Base-by-base conservation (phyloP, 805 yeast genomes). In the Yueomyces sp. region DNA sequence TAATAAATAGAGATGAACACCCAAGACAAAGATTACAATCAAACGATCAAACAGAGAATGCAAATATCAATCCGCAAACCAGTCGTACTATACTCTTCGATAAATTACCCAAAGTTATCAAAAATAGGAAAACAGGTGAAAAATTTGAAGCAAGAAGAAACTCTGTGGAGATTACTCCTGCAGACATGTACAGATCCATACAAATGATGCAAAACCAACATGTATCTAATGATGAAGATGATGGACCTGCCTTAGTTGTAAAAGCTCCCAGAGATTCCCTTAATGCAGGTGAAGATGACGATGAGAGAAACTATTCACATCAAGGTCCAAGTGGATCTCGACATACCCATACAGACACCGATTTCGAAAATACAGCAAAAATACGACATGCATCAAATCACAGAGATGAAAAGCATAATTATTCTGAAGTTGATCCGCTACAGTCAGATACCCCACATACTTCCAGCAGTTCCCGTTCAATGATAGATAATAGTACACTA, bases 131-230 rank as follows among this genome's bases (percentile, higher is more conserved):
- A 39, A 32, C 8, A 5, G 39, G 55, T 3, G 68, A 67, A 46
- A 56, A 56, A 52, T 47, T 66, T 43, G 57, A 48, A 1, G 52
- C 54, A 8, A 59, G 55, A 52, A 62, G 54, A 59, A 64, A 49
- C 52, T 57, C 67, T 9, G 42, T 63, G n/a, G 74, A 78, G 27
- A 66, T 84, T 9, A 79, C 81, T 33, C 95, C 96, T 2, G 75
- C 81, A 41, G 96, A 88, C 55, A 80, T 87, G 77, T 81, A 70
- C 57, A 70, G 81, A 66, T 86, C 95, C 3, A 81, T 87, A 51
- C 79, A 86, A 38, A 78, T 87, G 80, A 66, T 88, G 65, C 81
- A 81, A 51, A 70, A 72, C 43, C 67, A 70, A 37, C 70, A 70
- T 44, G 65, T 63, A n/a, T 60, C 57, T 37, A 52, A 45, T 26